Evolutionary conservation across 1,139 yeast genomes (phyloP).

Genomic region (Sugiyamaella neomexicana): DNA sequence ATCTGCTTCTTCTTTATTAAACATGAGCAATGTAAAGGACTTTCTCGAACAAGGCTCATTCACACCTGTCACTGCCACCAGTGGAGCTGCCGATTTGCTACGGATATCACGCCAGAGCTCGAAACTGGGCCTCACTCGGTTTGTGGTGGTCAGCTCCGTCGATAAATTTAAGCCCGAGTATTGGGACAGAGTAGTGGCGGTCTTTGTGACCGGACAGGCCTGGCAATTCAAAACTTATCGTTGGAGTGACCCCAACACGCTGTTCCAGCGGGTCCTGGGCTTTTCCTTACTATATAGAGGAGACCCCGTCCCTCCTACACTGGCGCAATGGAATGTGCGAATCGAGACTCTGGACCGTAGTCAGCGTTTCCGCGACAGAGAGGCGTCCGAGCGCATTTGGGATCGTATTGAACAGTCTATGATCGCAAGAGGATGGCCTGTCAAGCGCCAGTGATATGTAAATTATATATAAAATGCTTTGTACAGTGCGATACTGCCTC

Average conservation of each 20-base stretch:
- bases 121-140: conserved; percentile 57
- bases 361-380: conserved; percentile 84
- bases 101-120: conserved; percentile 58
- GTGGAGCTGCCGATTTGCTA: conserved; percentile 48
- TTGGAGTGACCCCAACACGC: conserved; percentile 72
- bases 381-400: conserved; percentile 86
- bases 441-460: conserved; percentile 9
- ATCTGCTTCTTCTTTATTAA: conserved; percentile 85
- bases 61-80: conserved; percentile 53
- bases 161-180: conserved; percentile 93
- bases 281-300: conserved; percentile 74
- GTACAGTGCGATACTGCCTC: background rate
- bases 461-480: background rate
- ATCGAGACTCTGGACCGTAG: conserved; percentile 75
- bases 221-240: conserved; percentile 95
- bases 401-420: conserved; percentile 43
- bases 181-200: conserved; percentile 92
- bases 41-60: conserved; percentile 79
- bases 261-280: conserved; percentile 85
- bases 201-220: conserved; percentile 92
- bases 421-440: conserved; percentile 25
- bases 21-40: conserved; percentile 76
- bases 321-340: conserved; percentile 86
- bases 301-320: conserved; percentile 73
- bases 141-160: conserved; percentile 82